Base-by-base conservation (phyloP, 2,329 filamentous ascomycete species). In the Pseudocercospora cruenta region DNA sequence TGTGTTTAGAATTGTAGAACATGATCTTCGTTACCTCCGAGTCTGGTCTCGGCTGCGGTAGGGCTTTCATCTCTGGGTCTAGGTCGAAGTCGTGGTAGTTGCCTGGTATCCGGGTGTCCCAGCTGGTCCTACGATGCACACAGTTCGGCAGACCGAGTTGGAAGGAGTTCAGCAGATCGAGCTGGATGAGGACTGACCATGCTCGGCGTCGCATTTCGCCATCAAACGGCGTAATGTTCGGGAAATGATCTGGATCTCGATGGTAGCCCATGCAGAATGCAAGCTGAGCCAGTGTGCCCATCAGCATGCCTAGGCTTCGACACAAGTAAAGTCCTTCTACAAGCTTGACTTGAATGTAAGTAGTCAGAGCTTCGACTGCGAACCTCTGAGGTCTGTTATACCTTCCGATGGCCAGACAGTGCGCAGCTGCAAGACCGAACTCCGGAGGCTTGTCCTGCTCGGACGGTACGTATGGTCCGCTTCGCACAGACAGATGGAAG, bases 81-180 rank as follows among this genome's bases (percentile, higher is more conserved):
- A 84, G 77, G 57, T 84, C 82, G 1, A 58, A 65, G 53, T 83
- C 82, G 2, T 74, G 65, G 0, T 83, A 73, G 60, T 83, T 84
- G 0, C 71, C 71, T 1, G 82, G 82, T 51, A 76, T 73, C 14
- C 68, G 64, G 0, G 80, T 81, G 64, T 84, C 81, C 58, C 73
- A 75, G 16, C 49, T 53, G n/a, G 79, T 76, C 16, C 73, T 71
- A 16, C 76, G 69, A 57, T 77, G 77, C n/a, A 83, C 77, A 75
- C 81, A 80, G 43, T 80, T 80, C 1, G 82, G 82, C 12, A 83
- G 71, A 0, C 82, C 82, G 43, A 82, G 75, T 62, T 82, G 78
- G 33, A 80, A 81, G 0, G 80, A 82, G 49, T 81, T 73, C 5
- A 83, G 65, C 0, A 80, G 71, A 26, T 84, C 82, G 3, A 82